Evolutionary conservation across 805 yeast genomes (phyloP), one percentile per base, ranked within the genome.

Genomic region (Myxozyma neotropica): DNA sequence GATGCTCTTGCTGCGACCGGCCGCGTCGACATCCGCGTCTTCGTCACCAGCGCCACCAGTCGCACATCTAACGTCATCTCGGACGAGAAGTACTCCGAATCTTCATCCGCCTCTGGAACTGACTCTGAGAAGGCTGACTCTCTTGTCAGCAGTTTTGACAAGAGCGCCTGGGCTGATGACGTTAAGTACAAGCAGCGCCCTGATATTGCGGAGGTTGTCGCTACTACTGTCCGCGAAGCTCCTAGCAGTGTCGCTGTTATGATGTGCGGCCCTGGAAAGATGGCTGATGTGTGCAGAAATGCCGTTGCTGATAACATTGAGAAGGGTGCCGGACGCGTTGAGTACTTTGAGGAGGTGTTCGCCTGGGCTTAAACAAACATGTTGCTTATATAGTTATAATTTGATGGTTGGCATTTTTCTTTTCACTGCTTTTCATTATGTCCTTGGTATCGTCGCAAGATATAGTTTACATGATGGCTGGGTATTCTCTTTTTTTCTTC

Each of bases 251-350:
- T 58, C 29, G 64, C 62, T 13, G 54, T 61, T 17, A 27, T 58
- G n/a, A 24, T 46, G 13, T 61, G 64, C 50, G 64, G 62, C 27
- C 64, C 64, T 15, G 63, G 55, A 1, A 17, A 51, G 7, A 35
- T 60, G 35, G 13, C 53, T 12, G 64, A 60, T 31, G 31, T 26
- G 2, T 35, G 52, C 49, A 44, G 64, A 4, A 6, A 17, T 2
- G 57, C 64, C 3, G 47, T 27, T 17, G 47, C 52, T 3, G 52
- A 39, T 8, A 60, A 60, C 29, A 35, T 53, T 26, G 61, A 59
- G 19, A 45, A 57, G 31, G 60, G 56, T 17, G 31, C 8, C 10
- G 60, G 56, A 13, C 48, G 60, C 8, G 60, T 58, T 13, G 62
- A 58, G 45, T 58, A 53, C 44, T 58, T 49, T 36, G 62, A 58